phyloP scores from a whole-genome alignment of 306 rosid species.

The Rosa rugosa region DNA sequence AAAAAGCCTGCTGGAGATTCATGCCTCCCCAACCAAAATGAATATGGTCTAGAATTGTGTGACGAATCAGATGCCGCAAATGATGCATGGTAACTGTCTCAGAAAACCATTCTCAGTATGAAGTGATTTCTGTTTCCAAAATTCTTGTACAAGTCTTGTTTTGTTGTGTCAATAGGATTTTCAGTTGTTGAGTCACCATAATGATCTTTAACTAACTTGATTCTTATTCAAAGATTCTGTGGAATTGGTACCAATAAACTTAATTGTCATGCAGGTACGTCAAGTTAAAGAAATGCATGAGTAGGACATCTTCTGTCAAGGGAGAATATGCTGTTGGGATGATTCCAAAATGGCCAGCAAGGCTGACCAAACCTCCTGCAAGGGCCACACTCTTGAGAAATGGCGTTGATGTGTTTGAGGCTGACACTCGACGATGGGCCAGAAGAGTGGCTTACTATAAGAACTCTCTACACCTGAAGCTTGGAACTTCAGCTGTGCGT shows the following conservation, averaged over 20 bases:
- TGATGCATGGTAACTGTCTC: slow-evolving; percentile 69
- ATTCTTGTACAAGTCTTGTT: not conserved
- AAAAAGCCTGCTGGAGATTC: slow-evolving; percentile 71
- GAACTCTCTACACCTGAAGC: slow-evolving; percentile 67
- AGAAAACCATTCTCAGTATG: not conserved
- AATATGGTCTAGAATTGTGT: slow-evolving; percentile 77
- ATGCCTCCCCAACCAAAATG: slow-evolving; percentile 85
- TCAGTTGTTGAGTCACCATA: not conserved
- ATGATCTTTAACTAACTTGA: not conserved
- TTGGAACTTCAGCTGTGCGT: slow-evolving; percentile 87
- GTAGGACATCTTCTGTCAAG: slow-evolving; percentile 56
- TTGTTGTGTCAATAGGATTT: not conserved
- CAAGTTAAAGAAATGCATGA: slow-evolving; percentile 76
- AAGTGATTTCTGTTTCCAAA: not conserved
- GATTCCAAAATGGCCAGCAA: slow-evolving; percentile 89
- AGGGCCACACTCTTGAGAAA: slow-evolving; percentile 67
- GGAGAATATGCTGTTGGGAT: slow-evolving; percentile 72
- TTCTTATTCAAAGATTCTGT: slow-evolving; percentile 17
- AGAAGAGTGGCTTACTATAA: slow-evolving; percentile 80
- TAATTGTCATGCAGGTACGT: slow-evolving; percentile 64
- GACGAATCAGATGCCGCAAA: slow-evolving; percentile 74
- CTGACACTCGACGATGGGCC: slow-evolving; percentile 86
- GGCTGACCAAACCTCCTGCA: slow-evolving; percentile 64
- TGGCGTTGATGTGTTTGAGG: slow-evolving; percentile 76
- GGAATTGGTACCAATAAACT: slow-evolving; percentile 23